phyloP scores from a whole-genome alignment of 352 stramenopile species.

The Phytophthora pluvialis region DNA sequence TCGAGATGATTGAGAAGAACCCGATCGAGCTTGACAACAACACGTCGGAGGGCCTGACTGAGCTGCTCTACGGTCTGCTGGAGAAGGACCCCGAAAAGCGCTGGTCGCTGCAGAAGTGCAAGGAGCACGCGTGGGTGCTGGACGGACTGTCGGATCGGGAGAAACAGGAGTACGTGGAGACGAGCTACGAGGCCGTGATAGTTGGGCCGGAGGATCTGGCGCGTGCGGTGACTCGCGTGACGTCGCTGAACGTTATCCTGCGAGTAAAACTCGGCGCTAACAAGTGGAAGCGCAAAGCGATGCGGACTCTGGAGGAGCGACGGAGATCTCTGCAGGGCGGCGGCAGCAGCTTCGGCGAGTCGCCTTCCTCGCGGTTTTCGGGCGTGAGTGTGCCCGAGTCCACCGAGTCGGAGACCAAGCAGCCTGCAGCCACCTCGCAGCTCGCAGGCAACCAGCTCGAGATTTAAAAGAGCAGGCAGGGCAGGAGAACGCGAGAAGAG shows the following conservation, averaged over 20 bases:
- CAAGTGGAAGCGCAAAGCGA: conserved; percentile 80
- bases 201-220: conserved; percentile 67
- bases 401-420: conserved; percentile 33
- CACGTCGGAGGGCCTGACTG: conserved; percentile 45
- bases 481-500: neutral
- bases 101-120: conserved; percentile 73
- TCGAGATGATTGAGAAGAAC: conserved; percentile 82
- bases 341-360: conserved; percentile 29
- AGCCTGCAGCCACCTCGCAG: conserved; percentile 14
- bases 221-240: conserved; percentile 76
- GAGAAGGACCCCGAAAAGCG: conserved; percentile 77
- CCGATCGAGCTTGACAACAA: conserved; percentile 47
- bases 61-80: conserved; percentile 70
- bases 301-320: conserved; percentile 60
- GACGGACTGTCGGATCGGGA: conserved; percentile 52
- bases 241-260: conserved; percentile 74
- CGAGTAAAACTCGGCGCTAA: conserved; percentile 81
- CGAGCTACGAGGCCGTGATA: conserved; percentile 56
- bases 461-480: conserved; percentile 35
- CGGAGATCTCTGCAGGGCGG: conserved; percentile 40
- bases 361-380: conserved; percentile 29
- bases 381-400: conserved; percentile 31
- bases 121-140: conserved; percentile 73
- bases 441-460: conserved; percentile 49
- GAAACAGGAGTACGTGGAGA: conserved; percentile 54